phyloP scores from a whole-genome alignment of 2,329 filamentous ascomycete species.

The Emmonsia crescens region DNA sequence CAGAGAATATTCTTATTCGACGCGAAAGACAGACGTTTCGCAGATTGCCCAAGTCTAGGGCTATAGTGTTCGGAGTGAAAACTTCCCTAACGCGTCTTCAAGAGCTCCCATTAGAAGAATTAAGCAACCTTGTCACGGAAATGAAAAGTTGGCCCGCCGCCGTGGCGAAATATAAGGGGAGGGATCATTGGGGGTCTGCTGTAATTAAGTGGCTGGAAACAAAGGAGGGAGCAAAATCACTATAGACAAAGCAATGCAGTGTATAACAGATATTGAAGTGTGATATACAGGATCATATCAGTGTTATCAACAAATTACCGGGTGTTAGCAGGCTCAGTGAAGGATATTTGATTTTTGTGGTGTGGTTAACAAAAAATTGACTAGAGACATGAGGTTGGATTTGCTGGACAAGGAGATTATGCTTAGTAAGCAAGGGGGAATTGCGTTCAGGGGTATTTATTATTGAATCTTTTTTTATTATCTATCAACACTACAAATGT shows the following conservation, averaged over 20 bases:
- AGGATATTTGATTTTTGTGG: background rate
- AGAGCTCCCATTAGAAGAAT: constrained; percentile 31
- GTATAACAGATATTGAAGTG: no score
- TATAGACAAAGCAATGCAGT: background rate
- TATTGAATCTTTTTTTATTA: no score
- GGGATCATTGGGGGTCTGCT: constrained; percentile 32
- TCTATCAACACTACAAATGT: no score
- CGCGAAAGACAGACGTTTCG: constrained; percentile 42
- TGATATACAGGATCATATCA: background rate
- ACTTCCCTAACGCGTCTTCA: constrained; percentile 35
- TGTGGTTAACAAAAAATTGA: background rate
- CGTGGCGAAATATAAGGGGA: constrained; percentile 37
- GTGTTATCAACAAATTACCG: background rate
- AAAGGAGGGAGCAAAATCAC: background rate
- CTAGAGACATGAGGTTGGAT: background rate
- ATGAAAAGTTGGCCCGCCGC: constrained; percentile 37
- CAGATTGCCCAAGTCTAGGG: constrained; percentile 32
- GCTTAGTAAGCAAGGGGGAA: background rate
- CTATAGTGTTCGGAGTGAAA: constrained; percentile 41
- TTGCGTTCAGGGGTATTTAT: no score
- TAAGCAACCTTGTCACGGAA: constrained; percentile 34
- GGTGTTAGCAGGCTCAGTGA: background rate
- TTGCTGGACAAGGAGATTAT: background rate
- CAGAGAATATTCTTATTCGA: constrained; percentile 37
- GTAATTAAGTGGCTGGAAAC: constrained; percentile 23